Percentiles rank a stretch among this genome's conserved stretches.
Conservation (phyloP, 192 early-diverging fungal genomes). For the Coemansia sp. region DNA sequence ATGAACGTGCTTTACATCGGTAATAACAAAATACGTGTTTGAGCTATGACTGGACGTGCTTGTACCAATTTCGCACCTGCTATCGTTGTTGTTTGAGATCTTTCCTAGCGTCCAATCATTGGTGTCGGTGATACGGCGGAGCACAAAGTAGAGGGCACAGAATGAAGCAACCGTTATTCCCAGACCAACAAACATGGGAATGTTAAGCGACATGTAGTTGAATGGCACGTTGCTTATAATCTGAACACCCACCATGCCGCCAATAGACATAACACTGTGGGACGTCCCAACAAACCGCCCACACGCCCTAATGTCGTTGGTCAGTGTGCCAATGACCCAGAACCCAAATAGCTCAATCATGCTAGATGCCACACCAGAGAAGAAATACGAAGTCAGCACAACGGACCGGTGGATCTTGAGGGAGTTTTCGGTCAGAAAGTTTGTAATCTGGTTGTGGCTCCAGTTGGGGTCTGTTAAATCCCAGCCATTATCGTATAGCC, state of each 20-base stretch:
- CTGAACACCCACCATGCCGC: constrained; percentile 32
- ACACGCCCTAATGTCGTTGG: constrained; percentile 43
- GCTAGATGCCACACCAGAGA: constrained; percentile 38
- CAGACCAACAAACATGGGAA: constrained; percentile 26
- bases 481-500: constrained; percentile 8
- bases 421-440: constrained; percentile 14
- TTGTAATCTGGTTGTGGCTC: not conserved
- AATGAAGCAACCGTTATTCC: constrained; percentile 18
- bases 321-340: constrained; percentile 51
- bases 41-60: constrained; percentile 4
- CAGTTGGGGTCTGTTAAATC: constrained; percentile 13
- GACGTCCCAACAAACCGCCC: constrained; percentile 43
- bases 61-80: not conserved
- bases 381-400: constrained; percentile 31
- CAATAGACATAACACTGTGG: constrained; percentile 38
- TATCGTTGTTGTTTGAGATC: constrained; percentile 6
- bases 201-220: constrained; percentile 18
- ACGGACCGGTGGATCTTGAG: constrained; percentile 14
- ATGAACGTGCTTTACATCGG: constrained; percentile 33
- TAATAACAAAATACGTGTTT: constrained; percentile 16
- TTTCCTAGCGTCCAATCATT: constrained; percentile 46
- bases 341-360: constrained; percentile 47
- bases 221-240: constrained; percentile 19
- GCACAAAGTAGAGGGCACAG: constrained; percentile 27
- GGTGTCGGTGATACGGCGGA: constrained; percentile 37